Evolutionary conservation across 306 rosid genomes (phyloP).

Genomic region (Quercus robur): DNA sequence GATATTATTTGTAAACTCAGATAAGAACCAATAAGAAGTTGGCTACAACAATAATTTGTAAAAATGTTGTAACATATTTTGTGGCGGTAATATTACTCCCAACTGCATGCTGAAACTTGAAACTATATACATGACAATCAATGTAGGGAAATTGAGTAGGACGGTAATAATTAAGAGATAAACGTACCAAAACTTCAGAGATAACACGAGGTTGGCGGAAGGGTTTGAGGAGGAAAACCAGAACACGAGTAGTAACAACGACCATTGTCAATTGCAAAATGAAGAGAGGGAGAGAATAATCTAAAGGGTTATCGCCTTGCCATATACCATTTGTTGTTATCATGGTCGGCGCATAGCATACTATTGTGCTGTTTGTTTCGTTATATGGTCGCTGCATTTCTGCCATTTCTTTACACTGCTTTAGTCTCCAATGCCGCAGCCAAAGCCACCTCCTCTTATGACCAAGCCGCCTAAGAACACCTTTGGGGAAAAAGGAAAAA

Average conservation of each 20-base stretch:
- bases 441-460: conserved; percentile 7
- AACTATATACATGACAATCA: not conserved
- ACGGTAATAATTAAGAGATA: not conserved
- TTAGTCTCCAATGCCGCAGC: not conserved
- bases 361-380: conserved; percentile 33
- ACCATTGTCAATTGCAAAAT: conserved; percentile 73
- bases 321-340: conserved; percentile 90
- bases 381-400: not conserved
- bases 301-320: conserved; percentile 95
- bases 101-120: not conserved
- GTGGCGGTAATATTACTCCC: too few relatives aligned
- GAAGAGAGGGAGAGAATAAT: conserved; percentile 92
- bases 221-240: conserved; percentile 76
- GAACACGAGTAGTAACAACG: conserved; percentile 56
- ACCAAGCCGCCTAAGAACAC: too few relatives aligned
- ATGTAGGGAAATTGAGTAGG: too few relatives aligned
- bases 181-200: conserved; percentile 74
- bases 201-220: conserved; percentile 94
- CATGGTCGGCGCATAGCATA: conserved; percentile 87
- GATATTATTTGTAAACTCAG: too few relatives aligned
- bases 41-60: too few relatives aligned
- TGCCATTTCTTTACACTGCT: conserved; percentile 4
- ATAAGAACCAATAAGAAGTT: too few relatives aligned
- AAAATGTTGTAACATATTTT: too few relatives aligned
- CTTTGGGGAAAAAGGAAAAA: too few relatives aligned